Evolutionary conservation across 1,284 basidiomycete species (phyloP), one percentile per base, ranked within the genome.

Genomic region (Thecaphora thlaspeos): DNA sequence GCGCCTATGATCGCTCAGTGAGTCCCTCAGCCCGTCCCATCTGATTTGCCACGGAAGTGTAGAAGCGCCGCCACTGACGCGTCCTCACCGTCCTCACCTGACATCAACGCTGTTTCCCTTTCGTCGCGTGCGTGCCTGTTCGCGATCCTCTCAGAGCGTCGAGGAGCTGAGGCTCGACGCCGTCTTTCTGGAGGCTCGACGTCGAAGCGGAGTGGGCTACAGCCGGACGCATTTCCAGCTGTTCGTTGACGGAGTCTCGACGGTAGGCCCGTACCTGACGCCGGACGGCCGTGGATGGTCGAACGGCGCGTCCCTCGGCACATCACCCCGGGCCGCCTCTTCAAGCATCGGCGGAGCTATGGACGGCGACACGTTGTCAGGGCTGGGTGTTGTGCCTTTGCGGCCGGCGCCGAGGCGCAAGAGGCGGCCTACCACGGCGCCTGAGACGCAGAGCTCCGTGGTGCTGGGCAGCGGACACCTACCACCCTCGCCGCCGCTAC

Each of bases 101-200:
- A n/a, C n/a, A n/a, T n/a, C n/a, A n/a, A n/a, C n/a, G n/a, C n/a
- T n/a, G n/a, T n/a, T n/a, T n/a, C n/a, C n/a, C n/a, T 10, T 11
- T 11, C 32, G 11, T 36, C n/a, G 10, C 32, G 10, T 36, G n/a
- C 32, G 11, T 11, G 10, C n/a, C 32, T 36, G 10, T n/a, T 36
- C n/a, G 32, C 32, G 10, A 10, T 21, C 37, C 19, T 38, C 15
- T 38, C 37, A 38, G 37, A 17, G 15, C 19, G 37, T 41, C 23
- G 23, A 44, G 3, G 21, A 26, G 12, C 40, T 61, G 22, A 19
- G 43, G 11, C 28, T 61, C 41, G 43, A 47, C 41, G 50, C 48
- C 17, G 54, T 46, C 11, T 61, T 61, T 38, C 10, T 46, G 14
- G 50, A 49, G 19, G 53, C 59, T 1, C 47, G 58, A 12, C 23